Evolutionary conservation across 495 filamentous ascomycete species (phyloP), one percentile per base, ranked within the genome.

Genomic region (Aspergillus cavernicola): DNA sequence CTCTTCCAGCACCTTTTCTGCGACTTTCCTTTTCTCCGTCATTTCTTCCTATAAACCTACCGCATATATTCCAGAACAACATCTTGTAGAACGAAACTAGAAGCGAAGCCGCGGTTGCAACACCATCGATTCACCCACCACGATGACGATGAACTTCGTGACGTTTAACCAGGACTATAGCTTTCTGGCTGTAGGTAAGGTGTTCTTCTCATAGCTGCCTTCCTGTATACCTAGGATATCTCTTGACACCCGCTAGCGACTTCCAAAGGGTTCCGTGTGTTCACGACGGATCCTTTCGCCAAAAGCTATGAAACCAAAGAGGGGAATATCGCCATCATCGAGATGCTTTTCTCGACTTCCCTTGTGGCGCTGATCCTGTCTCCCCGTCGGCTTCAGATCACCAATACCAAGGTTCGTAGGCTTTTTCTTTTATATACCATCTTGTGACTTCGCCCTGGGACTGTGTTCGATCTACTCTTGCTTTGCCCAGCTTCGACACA

Each of bases 301-400:
- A 95, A 95, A 70, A 87, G 89, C 67, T 96, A 89, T 72, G 90
- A 91, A 64, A 91, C 88, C 59, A 87, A 89, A 55, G 90, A 97
- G 54, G 90, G 89, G 15, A 92, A 97, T 65, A 89, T 97, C 39
- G 86, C 90, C 32, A 87, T 96, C 49, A 83, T 98, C 66, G 95
- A 97, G 77, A 97, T 96, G 92, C 85, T 98, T 53, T 98, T 98
- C 66, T 97, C 93, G 36, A 98, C 93, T 38, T 98, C 93, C n/a
- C 80, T 98, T 38, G 92, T 98, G 15, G 93, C 93, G 31, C 77
- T 96, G 15, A 89, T 96, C 52, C 75, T 92, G 37, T 95, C 92
- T 15, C 95, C 93, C 1, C 76, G 93, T 43, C 86, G 92, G 29
- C 78, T 98, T 32, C 85, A 92, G 57, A 97, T 98, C 55, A 90